Percentiles rank a stretch among this genome's conserved stretches.
These are phyloP conservation scores for Takakia lepidozioides DNA, from an alignment of 225 moss, liverwort and hornwort genomes.

Conservation along the genomic window DNA sequence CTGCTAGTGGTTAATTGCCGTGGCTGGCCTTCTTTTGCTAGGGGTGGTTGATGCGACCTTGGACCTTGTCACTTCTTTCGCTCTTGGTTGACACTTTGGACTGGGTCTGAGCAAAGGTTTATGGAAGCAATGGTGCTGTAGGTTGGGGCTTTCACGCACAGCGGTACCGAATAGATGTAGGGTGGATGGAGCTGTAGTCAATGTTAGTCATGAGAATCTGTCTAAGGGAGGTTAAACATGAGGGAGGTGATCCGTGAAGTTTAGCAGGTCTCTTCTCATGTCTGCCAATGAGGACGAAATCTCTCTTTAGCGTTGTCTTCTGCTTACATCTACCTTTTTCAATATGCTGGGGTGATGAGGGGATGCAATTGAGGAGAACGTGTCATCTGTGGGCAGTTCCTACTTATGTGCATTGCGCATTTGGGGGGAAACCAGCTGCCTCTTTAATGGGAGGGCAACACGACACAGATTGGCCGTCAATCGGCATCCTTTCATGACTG, in stretches of 20 bases:
- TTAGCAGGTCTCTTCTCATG: slow-evolving; percentile 4
- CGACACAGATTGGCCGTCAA: slow-evolving; percentile 13
- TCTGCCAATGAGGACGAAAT: slow-evolving; percentile 6
- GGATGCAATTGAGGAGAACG: slow-evolving; percentile 9
- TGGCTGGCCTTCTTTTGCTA: slow-evolving; percentile 29
- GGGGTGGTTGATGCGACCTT: slow-evolving; percentile 21
- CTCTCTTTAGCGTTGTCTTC: slow-evolving; percentile 7
- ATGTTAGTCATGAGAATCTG: background rate
- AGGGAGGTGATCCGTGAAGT: slow-evolving; percentile 5
- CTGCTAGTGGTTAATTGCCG: slow-evolving; percentile 28
- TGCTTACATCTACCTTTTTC: slow-evolving; percentile 12
- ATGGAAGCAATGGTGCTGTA: slow-evolving; percentile 7
- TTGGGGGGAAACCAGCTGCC: slow-evolving; percentile 20
- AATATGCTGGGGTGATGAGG: slow-evolving; percentile 12
- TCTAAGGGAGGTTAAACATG: slow-evolving; percentile 5
- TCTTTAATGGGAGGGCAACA: slow-evolving; percentile 7
- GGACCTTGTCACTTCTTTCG: slow-evolving; percentile 15
- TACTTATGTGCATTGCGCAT: slow-evolving; percentile 25
- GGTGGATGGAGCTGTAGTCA: slow-evolving; percentile 6
- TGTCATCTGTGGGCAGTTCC: slow-evolving; percentile 19
- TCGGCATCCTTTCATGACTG: slow-evolving; percentile 20
- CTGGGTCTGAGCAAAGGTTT: slow-evolving; percentile 3
- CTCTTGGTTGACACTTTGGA: slow-evolving; percentile 21
- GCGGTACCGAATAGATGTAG: slow-evolving; percentile 6
- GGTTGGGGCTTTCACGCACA: slow-evolving; percentile 10